A percentile compares a stretch with the other conserved stretches of the same genome.
phyloP scores from a whole-genome alignment of 805 yeast genomes.

The Starmerella davenportii region DNA sequence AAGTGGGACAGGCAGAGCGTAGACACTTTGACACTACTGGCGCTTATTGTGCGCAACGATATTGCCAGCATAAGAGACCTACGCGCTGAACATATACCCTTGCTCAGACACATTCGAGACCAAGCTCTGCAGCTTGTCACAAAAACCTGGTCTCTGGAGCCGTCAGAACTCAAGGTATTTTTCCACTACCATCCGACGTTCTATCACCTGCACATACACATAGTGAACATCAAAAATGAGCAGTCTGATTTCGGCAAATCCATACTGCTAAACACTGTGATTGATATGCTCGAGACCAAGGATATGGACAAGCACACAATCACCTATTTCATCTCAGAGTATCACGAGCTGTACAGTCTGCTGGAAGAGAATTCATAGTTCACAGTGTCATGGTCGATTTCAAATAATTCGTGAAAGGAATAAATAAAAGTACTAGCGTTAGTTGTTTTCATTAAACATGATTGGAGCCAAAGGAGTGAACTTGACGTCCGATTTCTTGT shows the following conservation, averaged over 20 bases:
- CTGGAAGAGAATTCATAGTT: background rate
- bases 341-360: slow-evolving; percentile 39
- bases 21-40: slow-evolving; percentile 58
- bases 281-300: slow-evolving; percentile 42
- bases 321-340: slow-evolving; percentile 54
- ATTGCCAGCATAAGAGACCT: slow-evolving; percentile 64
- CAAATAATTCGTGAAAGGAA: background rate
- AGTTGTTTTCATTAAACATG: background rate
- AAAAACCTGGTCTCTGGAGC: slow-evolving; percentile 29
- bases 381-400: no score
- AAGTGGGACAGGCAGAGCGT: slow-evolving; percentile 74
- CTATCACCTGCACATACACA: slow-evolving; percentile 87
- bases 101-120: slow-evolving; percentile 32
- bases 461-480: slow-evolving; percentile 14
- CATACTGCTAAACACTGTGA: slow-evolving; percentile 57
- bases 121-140: slow-evolving; percentile 34
- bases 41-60: slow-evolving; percentile 47
- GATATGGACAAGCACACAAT: slow-evolving; percentile 42
- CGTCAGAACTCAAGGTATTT: slow-evolving; percentile 52
- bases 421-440: background rate
- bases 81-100: slow-evolving; percentile 37
- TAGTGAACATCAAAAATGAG: slow-evolving; percentile 54
- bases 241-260: slow-evolving; percentile 71
- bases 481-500: background rate
- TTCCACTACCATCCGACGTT: slow-evolving; percentile 89